A percentile compares a stretch with the other conserved stretches of the same genome.
phyloP scores from a whole-genome alignment of 2,329 filamentous ascomycete genomes.

The Fulvia fulva region DNA sequence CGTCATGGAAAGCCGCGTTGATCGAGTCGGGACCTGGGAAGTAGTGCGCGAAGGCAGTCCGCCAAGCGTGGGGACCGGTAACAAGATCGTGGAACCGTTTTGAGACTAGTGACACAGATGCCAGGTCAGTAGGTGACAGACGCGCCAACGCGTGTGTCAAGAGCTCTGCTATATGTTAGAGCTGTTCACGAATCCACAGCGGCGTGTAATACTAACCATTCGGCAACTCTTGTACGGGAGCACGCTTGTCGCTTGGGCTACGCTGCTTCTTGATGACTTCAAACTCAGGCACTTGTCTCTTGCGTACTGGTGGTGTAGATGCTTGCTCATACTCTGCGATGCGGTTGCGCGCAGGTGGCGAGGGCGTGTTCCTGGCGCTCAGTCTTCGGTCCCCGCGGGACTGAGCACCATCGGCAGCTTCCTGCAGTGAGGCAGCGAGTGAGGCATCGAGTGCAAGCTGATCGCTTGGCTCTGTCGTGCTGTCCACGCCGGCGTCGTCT shows the following conservation, averaged over 20 bases:
- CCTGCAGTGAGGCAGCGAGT: slow-evolving; percentile 27
- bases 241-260: slow-evolving; percentile 42
- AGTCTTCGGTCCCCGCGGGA: slow-evolving; percentile 22
- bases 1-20: slow-evolving; percentile 32
- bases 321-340: slow-evolving; percentile 55
- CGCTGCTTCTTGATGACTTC: slow-evolving; percentile 49
- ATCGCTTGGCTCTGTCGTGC: slow-evolving; percentile 16
- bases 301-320: slow-evolving; percentile 36
- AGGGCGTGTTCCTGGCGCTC: slow-evolving; percentile 27
- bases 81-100: slow-evolving; percentile 82
- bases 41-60: slow-evolving; percentile 83
- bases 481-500: slow-evolving; percentile 33
- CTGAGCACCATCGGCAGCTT: slow-evolving; percentile 8
- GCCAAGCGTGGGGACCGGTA: slow-evolving; percentile 89
- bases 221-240: slow-evolving; percentile 61
- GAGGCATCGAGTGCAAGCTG: slow-evolving; percentile 27
- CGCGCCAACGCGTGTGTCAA: slow-evolving; percentile 88
- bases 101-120: slow-evolving; percentile 78
- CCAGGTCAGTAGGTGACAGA: slow-evolving; percentile 78
- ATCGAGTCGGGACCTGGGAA: slow-evolving; percentile 72
- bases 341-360: slow-evolving; percentile 46
- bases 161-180: slow-evolving; percentile 61
- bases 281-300: slow-evolving; percentile 46
- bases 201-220: slow-evolving; percentile 84
- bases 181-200: too few relatives aligned